These are phyloP conservation scores for Lachnellula willkommii DNA, from an alignment of 2,329 filamentous ascomycete genomes.

Conservation along the genomic window DNA sequence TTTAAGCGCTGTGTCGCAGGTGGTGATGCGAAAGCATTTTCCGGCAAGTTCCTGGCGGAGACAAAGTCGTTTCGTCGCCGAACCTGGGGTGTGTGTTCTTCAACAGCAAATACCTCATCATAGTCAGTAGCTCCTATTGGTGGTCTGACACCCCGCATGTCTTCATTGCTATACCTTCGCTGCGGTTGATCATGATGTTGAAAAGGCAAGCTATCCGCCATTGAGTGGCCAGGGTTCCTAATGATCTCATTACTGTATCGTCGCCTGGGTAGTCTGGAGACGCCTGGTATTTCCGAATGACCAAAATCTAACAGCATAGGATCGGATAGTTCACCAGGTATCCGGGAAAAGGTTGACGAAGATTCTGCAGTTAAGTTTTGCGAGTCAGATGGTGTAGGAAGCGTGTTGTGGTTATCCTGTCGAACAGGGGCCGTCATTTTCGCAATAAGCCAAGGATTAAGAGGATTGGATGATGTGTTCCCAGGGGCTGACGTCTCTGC, in stretches of 20 bases:
- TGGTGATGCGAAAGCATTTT: conserved; percentile 12
- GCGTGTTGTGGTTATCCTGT: background rate
- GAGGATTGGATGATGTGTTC: background rate
- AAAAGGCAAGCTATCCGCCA: background rate
- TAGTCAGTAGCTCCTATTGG: background rate
- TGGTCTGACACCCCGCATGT: background rate
- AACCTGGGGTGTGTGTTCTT: background rate
- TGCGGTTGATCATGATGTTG: background rate
- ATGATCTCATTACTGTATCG: conserved; percentile 2
- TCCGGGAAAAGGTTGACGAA: background rate
- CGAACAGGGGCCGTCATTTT: conserved; percentile 31
- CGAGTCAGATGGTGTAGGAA: background rate
- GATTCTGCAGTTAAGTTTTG: conserved; percentile 9
- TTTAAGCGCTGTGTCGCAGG: conserved; percentile 3
- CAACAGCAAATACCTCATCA: conserved; percentile 7
- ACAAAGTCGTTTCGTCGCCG: conserved; percentile 21
- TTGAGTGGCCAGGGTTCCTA: background rate
- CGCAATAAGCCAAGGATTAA: conserved; percentile 39
- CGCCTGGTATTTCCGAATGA: background rate
- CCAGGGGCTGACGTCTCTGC: background rate
- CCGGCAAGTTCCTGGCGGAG: conserved; percentile 19
- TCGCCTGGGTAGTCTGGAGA: background rate
- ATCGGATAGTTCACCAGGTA: conserved; percentile 1
- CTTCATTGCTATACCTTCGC: conserved; percentile 2
- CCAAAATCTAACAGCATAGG: conserved; percentile 6